These are phyloP conservation scores for Plasmodium billcollinsi DNA, from an alignment of 169 alveolate genomes.

Conservation along the genomic window DNA sequence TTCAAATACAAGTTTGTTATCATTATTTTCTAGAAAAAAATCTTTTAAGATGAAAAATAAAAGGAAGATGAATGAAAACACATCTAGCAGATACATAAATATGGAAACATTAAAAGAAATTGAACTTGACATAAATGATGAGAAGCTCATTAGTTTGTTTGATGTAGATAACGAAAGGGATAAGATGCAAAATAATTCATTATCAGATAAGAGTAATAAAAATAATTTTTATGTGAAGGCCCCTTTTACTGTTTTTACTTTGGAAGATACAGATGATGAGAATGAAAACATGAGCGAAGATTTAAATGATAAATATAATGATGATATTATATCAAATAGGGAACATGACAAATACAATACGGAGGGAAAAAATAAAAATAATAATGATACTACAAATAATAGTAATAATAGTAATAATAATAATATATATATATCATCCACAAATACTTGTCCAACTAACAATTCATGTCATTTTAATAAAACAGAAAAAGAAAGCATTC, in stretches of 20 bases:
- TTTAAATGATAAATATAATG: neutral
- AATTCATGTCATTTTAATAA: neutral
- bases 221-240: slow-evolving; percentile 49
- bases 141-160: slow-evolving; percentile 6
- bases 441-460: no score
- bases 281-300: neutral
- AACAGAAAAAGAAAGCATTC: neutral
- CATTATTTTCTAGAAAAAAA: slow-evolving; percentile 71
- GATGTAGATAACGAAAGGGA: slow-evolving; percentile 4
- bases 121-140: slow-evolving; percentile 14
- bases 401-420: no score
- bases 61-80: slow-evolving; percentile 15
- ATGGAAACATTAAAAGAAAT: slow-evolving; percentile 9
- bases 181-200: neutral
- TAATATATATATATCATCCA: no score
- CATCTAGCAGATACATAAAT: slow-evolving; percentile 33
- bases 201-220: neutral
- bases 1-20: slow-evolving; percentile 40
- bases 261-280: slow-evolving; percentile 15
- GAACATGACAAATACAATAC: neutral
- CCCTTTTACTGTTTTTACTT: slow-evolving; percentile 52
- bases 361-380: neutral
- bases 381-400: no score
- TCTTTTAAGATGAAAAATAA: slow-evolving; percentile 72
- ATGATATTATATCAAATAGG: neutral